Evolutionary conservation across 176 grass and related monocot genomes (phyloP), one percentile per base, ranked within the genome.

Genomic region (Pharus latifolius): DNA sequence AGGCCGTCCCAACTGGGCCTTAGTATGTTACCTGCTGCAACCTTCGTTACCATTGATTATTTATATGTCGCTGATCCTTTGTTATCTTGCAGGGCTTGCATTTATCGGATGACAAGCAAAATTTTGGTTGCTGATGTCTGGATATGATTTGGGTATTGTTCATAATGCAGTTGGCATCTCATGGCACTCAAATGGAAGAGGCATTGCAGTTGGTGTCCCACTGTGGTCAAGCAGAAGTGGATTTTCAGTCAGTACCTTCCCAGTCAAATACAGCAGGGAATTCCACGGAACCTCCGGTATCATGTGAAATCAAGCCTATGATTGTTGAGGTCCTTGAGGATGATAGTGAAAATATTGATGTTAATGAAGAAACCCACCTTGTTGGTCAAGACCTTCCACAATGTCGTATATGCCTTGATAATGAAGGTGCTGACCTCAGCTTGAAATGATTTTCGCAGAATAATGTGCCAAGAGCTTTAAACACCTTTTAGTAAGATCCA

Each of bases 341-440:
- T 23, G 58, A 70, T 56, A 51, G 33, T 33, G 67, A 81, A 64
- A 68, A 65, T 55, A 48, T 73, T 44, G 77, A 81, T 75, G 69
- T 19, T 19, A 67, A 74, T 28, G 84, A 85, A 72, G 84, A 88
- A 69, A 79, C 79, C 33, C 68, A 54, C 29, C 79, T 88, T 50
- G 77, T 95, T 49, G 72, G 84, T 66, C 89, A 88, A 78, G 94
- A 93, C 15, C 55, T 46, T 13, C 81, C 87, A 43, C 94, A 98
- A 29, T 98, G 94, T 27, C 77, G 89, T 47, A 98, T 98, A 75
- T 98, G 94, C 73, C 89, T 98, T 71, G 94, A 98, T 74, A 98
- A 35, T 22, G 94, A 74, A 98, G 94, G 94, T 98, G 41, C 56
- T 60, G 55, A 53, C 63, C 35, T 43, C 61, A 60, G 40, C n/a